These are phyloP conservation scores for Agaricus sinodeliciosus DNA, from an alignment of 768 basidiomycete genomes.

Conservation along the genomic window DNA sequence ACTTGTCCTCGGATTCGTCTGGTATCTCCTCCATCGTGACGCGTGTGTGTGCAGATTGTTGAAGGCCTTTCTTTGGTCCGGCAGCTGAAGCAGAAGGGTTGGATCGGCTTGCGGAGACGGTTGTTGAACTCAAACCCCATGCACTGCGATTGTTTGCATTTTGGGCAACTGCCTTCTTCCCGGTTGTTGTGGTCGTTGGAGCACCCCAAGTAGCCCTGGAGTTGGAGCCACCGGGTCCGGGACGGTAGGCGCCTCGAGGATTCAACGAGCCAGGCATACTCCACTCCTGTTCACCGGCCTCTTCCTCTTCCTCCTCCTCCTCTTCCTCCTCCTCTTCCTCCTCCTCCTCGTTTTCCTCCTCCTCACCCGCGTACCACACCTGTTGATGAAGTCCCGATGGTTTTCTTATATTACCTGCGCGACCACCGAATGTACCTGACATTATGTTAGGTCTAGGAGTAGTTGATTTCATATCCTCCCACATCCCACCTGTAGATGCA, in stretches of 20 bases:
- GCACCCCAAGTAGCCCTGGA: neutral
- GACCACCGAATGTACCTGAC: neutral
- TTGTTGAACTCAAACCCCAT: neutral
- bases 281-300: constrained; percentile 1
- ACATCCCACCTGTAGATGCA: constrained; percentile 3
- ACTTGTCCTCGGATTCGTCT: constrained; percentile 1
- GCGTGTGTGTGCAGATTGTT: neutral
- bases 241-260: neutral
- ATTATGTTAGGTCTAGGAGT: constrained; percentile 1
- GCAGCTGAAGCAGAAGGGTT: neutral
- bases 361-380: constrained; percentile 7
- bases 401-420: neutral
- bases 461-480: constrained; percentile 7
- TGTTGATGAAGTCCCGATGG: constrained; percentile 3
- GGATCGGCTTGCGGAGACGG: neutral
- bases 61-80: neutral
- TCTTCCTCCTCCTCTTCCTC: constrained; percentile 1
- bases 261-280: constrained; percentile 9
- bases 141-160: neutral
- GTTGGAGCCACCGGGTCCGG: neutral
- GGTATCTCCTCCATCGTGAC: constrained; percentile 8
- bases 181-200: neutral
- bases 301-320: neutral
- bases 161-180: neutral
- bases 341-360: constrained; percentile 2